Base-by-base conservation (phyloP, 495 filamentous ascomycete genomes). In the Aspergillus cavernicola region DNA sequence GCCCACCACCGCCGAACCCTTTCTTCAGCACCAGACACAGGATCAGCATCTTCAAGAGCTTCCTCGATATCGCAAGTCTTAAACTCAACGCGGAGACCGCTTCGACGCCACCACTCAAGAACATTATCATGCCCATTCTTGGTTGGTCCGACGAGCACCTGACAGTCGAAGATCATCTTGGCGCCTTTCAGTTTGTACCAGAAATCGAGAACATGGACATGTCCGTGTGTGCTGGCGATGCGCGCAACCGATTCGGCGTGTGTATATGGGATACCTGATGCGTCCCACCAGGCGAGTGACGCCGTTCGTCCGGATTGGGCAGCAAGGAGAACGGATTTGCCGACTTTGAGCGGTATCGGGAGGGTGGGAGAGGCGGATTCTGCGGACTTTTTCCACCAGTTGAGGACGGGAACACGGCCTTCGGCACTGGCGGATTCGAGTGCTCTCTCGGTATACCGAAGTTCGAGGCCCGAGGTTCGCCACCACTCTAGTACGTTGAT, bases 21-120 rank as follows among this genome's bases (percentile, higher is more conserved):
- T 37, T 79, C 78, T 56, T 85, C 85, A 49, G 80, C 70, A 38
- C 74, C 70, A 59, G 77, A 68, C 53, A 85, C 78, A 4, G 87
- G 84, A 45, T 87, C 76, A 18, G 85, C 85, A 62, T 96, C 91
- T 66, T 97, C 92, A 50, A 97, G 73, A 9, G 92, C 91, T 70
- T 95, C 92, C 66, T 96, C 91, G 56, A 97, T 90, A 72, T 96
- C 90, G 58, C 90, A 95, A 8, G 91, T 95, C 71, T 92, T 92
- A 65, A 95, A 97, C 67, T 96, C 90, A 11, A 96, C 90, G 10
- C 76, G 72, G 33, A 89, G 77, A 0, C 86, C 86, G 55, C 85
- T 88, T 42, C 72, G 68, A 54, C 86, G 87, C 92, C 92, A 97
- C 91, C 91, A 97, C 63, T 96, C 88, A 12, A 97, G 68, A 24